A percentile compares a stretch with the other conserved stretches of the same genome.
These are phyloP conservation scores for Dioscorea alata DNA, from an alignment of 106 monocot genomes.

Conservation along the genomic window DNA sequence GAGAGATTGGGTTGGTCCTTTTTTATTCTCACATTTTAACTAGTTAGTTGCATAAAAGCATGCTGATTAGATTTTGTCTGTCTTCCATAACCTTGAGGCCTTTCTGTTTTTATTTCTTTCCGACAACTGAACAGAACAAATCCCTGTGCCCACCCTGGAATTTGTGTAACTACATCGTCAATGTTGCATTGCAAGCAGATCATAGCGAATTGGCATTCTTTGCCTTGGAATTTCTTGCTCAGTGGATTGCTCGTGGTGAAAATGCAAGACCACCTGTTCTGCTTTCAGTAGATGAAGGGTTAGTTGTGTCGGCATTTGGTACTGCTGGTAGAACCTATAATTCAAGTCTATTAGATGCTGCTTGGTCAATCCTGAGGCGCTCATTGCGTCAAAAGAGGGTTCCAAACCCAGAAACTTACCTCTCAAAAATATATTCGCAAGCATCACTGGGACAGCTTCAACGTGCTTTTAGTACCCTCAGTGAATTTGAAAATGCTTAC, in stretches of 20 bases:
- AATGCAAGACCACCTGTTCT: conserved; percentile 57
- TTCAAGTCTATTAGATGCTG: conserved; percentile 61
- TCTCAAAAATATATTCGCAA: conserved; percentile 74
- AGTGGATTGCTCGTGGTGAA: conserved; percentile 89
- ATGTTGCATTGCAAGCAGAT: conserved; percentile 70
- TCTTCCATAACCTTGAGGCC: too few species aligned
- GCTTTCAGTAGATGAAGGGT: conserved; percentile 89
- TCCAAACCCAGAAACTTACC: conserved; percentile 80
- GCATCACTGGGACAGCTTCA: conserved; percentile 76
- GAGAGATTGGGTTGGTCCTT: too few species aligned
- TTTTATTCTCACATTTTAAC: too few species aligned
- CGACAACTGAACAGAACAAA: conserved; percentile 90
- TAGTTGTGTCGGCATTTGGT: conserved; percentile 52
- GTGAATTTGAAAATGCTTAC: conserved; percentile 76
- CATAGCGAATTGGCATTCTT: conserved; percentile 67
- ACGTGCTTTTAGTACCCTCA: conserved; percentile 75
- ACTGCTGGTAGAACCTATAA: conserved; percentile 73
- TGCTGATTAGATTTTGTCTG: too few species aligned
- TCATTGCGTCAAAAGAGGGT: conserved; percentile 73
- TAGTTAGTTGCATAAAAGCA: too few species aligned
- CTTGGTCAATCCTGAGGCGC: conserved; percentile 58
- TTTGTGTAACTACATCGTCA: conserved; percentile 53
- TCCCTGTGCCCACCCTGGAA: conserved; percentile 69
- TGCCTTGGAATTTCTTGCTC: conserved; percentile 69
- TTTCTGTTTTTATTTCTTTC: neutral